These are phyloP conservation scores for Nemania bipapillata DNA, from an alignment of 2,329 filamentous ascomycete species.

Conservation along the genomic window DNA sequence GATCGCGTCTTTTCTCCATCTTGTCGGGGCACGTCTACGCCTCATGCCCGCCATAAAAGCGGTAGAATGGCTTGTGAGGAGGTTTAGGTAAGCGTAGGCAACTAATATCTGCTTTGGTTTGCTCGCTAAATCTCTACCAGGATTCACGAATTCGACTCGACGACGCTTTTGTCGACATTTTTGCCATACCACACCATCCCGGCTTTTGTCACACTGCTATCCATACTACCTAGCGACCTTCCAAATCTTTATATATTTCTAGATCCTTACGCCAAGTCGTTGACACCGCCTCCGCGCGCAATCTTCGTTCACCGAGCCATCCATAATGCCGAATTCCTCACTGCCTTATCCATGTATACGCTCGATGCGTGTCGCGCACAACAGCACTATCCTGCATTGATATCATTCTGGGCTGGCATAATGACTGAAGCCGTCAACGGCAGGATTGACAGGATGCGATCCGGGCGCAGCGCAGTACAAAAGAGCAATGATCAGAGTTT, in stretches of 20 bases:
- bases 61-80: slow-evolving; percentile 91
- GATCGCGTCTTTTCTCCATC: slow-evolving; percentile 82
- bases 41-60: slow-evolving; percentile 90
- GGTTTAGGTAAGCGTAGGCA: slow-evolving; percentile 75
- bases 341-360: slow-evolving; percentile 80
- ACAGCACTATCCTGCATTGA: slow-evolving; percentile 78
- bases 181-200: slow-evolving; percentile 90
- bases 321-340: slow-evolving; percentile 79
- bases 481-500: slow-evolving; percentile 84
- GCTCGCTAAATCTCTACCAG: slow-evolving; percentile 58
- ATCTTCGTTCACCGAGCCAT: slow-evolving; percentile 85
- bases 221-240: slow-evolving; percentile 81
- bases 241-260: slow-evolving; percentile 84
- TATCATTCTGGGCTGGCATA: slow-evolving; percentile 92
- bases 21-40: slow-evolving; percentile 79
- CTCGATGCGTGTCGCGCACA: slow-evolving; percentile 76
- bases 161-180: slow-evolving; percentile 81
- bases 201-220: slow-evolving; percentile 85
- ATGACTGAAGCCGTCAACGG: slow-evolving; percentile 85
- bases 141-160: slow-evolving; percentile 90
- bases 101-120: background rate
- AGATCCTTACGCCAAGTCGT: slow-evolving; percentile 82
- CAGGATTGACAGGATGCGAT: slow-evolving; percentile 80
- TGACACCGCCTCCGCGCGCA: slow-evolving; percentile 79
- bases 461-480: slow-evolving; percentile 79